Percentiles rank a stretch among this genome's conserved stretches.
phyloP scores from a whole-genome alignment of 192 early-diverging fungal species.

The Polychytrium aggregatum region DNA sequence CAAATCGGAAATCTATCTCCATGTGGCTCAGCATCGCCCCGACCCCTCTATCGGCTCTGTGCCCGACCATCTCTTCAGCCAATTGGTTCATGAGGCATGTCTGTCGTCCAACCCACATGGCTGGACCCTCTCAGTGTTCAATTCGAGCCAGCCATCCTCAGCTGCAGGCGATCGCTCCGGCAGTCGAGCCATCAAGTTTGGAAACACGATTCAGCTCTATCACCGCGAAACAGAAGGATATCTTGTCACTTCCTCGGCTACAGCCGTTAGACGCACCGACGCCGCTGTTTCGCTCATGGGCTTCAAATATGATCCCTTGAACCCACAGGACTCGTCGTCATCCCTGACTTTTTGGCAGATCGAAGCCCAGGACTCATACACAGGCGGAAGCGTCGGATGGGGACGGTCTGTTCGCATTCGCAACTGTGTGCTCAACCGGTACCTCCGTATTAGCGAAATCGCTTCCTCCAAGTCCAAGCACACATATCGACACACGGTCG shows the following conservation, averaged over 20 bases:
- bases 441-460: no score
- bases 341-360: slow-evolving; percentile 20
- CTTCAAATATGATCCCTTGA: slow-evolving; percentile 21
- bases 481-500: no score
- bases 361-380: slow-evolving; percentile 6
- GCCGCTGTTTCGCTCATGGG: slow-evolving; percentile 10
- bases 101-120: slow-evolving; percentile 9
- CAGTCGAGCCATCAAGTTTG: neutral
- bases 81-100: slow-evolving; percentile 8
- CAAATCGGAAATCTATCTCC: slow-evolving; percentile 16
- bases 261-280: slow-evolving; percentile 3
- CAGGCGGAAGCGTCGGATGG: slow-evolving; percentile 17
- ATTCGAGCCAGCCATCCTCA: no score
- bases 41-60: neutral
- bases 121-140: slow-evolving; percentile 14
- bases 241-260: neutral
- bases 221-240: slow-evolving; percentile 25
- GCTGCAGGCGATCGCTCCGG: no score
- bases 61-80: neutral
- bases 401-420: slow-evolving; percentile 5
- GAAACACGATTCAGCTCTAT: slow-evolving; percentile 18
- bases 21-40: slow-evolving; percentile 1
- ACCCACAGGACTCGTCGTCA: slow-evolving; percentile 18
- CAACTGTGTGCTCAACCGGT: no score
- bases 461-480: no score